Conservation (phyloP, 1,139 yeast species). For the Geotrichum siamense region DNA sequence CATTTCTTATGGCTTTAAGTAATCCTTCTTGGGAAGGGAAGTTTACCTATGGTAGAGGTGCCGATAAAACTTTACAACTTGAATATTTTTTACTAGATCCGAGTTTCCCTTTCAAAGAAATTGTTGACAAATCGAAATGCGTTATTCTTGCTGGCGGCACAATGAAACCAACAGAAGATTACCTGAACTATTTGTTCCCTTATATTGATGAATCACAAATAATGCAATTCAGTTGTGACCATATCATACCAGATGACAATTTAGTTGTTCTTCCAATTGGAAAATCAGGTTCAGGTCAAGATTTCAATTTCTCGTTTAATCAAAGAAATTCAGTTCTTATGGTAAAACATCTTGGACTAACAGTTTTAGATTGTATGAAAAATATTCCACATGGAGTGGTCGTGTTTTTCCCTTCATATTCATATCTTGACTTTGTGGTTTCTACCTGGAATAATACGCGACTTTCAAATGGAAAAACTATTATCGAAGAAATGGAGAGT, state of each 20-base stretch:
- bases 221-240: slow-evolving; percentile 66
- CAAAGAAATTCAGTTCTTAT: slow-evolving; percentile 46
- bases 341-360: slow-evolving; percentile 48
- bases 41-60: slow-evolving; percentile 53
- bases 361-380: slow-evolving; percentile 41
- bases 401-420: slow-evolving; percentile 79
- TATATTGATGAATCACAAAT: slow-evolving; percentile 40
- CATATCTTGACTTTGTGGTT: slow-evolving; percentile 50
- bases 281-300: slow-evolving; percentile 25
- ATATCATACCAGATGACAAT: slow-evolving; percentile 68
- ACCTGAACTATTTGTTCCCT: slow-evolving; percentile 59
- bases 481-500: slow-evolving; percentile 16
- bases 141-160: slow-evolving; percentile 91
- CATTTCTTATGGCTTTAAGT: slow-evolving; percentile 57
- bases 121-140: slow-evolving; percentile 61
- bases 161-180: slow-evolving; percentile 83
- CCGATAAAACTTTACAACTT: slow-evolving; percentile 36
- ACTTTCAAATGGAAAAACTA: neutral
- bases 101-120: slow-evolving; percentile 56
- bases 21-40: slow-evolving; percentile 80
- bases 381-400: slow-evolving; percentile 70
- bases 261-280: slow-evolving; percentile 52
- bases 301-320: slow-evolving; percentile 63
- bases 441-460: slow-evolving; percentile 44
- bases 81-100: slow-evolving; percentile 80